Base-by-base conservation (phyloP, 495 filamentous ascomycete genomes). In the Astrocystis sublimbata region DNA sequence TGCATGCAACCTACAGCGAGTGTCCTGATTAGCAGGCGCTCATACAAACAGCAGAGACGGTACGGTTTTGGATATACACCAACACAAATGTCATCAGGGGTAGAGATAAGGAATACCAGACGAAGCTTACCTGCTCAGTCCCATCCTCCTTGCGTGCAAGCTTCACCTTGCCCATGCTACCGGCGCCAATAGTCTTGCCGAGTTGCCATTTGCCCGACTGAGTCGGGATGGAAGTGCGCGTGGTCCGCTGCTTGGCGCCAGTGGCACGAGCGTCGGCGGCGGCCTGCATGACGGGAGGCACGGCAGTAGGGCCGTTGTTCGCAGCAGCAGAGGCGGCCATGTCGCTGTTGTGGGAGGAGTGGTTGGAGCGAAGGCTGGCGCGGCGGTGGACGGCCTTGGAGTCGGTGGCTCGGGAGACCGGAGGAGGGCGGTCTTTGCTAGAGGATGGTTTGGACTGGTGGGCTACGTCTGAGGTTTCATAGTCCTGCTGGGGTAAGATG, bases 81-180 rank as follows among this genome's bases (percentile, higher is more conserved):
- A 53, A 15, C 4, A 28, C 3, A 45, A 33, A 21, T 26, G 41
- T 5, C 17, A 17, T 35, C 12, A 33, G 30, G 33, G 17, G 43
- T 58, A 67, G 60, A 31, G 30, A 30, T 10, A 30, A 49, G 1
- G 38, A 19, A 35, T 15, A 24, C 6, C 30, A 13, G 33, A 62
- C 65, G 49, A 33, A 55, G 21, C 79, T 74, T 75, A 89, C 91
- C 84, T 94, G 86, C 76, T 96, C 92, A 63, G 86, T 87, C 12
- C 88, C 88, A 68, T 93, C 90, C 52, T 87, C 79, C 71, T 89
- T 92, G 65, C 88, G 89, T 15, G 92, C 92, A 54, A 96, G 77
- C 75, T 96, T 96, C 38, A 96, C 92, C 74, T 96, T 96, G 26
- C 92, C 92, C 94, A 99, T 99, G 73, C 93, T 97, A 10, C 94